Percentiles rank a stretch among this genome's conserved stretches.
Evolutionary conservation across 2,329 filamentous ascomycete genomes (phyloP).

Genomic region (Celoporthe dispersa): DNA sequence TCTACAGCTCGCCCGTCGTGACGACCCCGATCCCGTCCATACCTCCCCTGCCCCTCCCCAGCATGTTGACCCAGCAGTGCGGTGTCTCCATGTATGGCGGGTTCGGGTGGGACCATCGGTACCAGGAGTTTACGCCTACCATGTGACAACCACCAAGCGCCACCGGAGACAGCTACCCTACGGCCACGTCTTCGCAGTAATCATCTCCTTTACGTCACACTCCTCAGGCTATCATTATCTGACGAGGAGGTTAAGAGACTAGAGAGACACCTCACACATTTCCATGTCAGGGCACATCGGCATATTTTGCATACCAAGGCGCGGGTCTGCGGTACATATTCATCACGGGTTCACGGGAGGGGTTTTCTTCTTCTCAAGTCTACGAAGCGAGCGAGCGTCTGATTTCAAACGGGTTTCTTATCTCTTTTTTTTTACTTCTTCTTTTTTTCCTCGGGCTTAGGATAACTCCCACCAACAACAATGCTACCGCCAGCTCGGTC

Average conservation of each 20-base stretch:
- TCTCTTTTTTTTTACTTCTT: constrained; percentile 38
- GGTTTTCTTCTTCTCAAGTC: constrained; percentile 28
- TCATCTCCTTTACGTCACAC: constrained; percentile 36
- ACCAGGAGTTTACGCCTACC: constrained; percentile 82
- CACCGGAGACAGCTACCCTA: constrained; percentile 51
- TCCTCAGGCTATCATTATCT: constrained; percentile 18
- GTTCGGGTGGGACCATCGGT: constrained; percentile 81
- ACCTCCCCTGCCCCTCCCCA: constrained; percentile 79
- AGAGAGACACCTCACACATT: constrained; percentile 42
- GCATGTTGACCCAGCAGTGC: constrained; percentile 84
- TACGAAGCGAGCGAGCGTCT: constrained; percentile 14
- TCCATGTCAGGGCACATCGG: constrained; percentile 37
- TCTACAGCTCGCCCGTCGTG: constrained; percentile 79
- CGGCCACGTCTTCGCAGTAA: constrained; percentile 51
- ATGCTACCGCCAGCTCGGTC: constrained; percentile 54
- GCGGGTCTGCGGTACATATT: constrained; percentile 33
- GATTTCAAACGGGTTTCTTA: constrained; percentile 32
- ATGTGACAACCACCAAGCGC: constrained; percentile 74
- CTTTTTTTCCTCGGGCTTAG: constrained; percentile 45
- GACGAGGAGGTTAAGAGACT: constrained; percentile 35
- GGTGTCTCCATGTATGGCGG: constrained; percentile 76
- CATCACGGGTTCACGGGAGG: constrained; percentile 28
- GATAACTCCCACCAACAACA: constrained; percentile 44
- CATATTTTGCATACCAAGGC: constrained; percentile 48
- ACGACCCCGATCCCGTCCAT: constrained; percentile 63